Percentiles rank a stretch among this genome's conserved stretches.
These are phyloP conservation scores for Candida anutae DNA, from an alignment of 1,139 yeast genomes.

Conservation along the genomic window DNA sequence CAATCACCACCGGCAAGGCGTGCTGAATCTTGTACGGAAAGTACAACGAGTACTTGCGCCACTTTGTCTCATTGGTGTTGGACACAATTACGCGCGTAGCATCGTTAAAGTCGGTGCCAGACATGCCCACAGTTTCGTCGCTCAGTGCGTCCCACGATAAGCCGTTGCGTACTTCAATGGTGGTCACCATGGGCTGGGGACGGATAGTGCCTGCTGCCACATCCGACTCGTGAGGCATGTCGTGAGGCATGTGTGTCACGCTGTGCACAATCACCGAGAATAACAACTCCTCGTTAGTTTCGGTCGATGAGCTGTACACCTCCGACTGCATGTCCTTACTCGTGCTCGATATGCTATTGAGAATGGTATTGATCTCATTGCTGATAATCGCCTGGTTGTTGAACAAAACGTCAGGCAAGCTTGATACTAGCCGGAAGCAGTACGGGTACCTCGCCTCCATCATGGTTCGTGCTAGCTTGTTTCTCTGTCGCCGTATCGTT, in stretches of 20 bases:
- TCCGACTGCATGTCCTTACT: conserved; percentile 15
- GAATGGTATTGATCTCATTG: conserved; percentile 21
- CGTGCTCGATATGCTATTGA: conserved; percentile 13
- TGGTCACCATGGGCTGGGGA: conserved; percentile 6
- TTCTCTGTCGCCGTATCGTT: conserved; percentile 27
- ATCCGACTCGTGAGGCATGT: conserved; percentile 4
- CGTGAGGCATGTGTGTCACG: conserved; percentile 14
- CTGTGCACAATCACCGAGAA: conserved; percentile 31
- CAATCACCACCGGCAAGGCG: conserved; percentile 25
- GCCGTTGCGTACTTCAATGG: conserved; percentile 38
- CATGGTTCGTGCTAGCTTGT: conserved; percentile 20
- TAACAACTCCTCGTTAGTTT: conserved; percentile 32
- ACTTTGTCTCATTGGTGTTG: conserved; percentile 8
- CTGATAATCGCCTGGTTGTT: conserved; percentile 27
- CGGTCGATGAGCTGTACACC: conserved; percentile 18
- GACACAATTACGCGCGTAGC: conserved; percentile 36
- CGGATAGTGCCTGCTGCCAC: conserved; percentile 1
- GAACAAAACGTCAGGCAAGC: conserved; percentile 31
- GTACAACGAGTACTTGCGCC: conserved; percentile 21
- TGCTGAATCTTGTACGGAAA: conserved; percentile 40
- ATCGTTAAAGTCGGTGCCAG: conserved; percentile 36
- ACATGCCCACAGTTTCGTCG: conserved; percentile 18
- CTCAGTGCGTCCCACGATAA: conserved; percentile 31
- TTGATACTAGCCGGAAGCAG: conserved; percentile 26
- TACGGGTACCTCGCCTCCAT: conserved; percentile 34